Conservation (phyloP, 495 filamentous ascomycete genomes). For the Penicillium arizonense region DNA sequence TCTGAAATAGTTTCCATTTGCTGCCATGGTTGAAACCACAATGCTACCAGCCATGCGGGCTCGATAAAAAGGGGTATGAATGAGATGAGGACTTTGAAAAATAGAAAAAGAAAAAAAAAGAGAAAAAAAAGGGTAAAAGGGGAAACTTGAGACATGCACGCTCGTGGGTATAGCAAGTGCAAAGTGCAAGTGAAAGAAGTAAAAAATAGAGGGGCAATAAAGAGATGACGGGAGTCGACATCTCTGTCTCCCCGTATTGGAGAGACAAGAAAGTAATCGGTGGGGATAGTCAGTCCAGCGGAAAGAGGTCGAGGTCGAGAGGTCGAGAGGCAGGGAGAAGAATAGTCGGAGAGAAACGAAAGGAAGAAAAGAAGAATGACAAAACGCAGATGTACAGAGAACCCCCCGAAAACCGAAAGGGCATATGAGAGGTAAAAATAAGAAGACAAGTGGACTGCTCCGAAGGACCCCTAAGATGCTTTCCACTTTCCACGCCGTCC, state of each 20-base stretch:
- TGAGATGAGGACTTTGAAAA: no score
- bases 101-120: no score
- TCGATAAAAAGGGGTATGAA: conserved; percentile 16
- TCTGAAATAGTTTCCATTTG: conserved; percentile 14
- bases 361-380: not conserved
- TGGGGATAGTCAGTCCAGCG: conserved; percentile 9
- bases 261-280: not conserved
- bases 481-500: conserved; percentile 27
- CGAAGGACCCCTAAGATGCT: conserved; percentile 23
- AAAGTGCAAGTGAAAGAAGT: conserved; percentile 8
- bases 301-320: not conserved
- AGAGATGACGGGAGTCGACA: not conserved
- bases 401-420: conserved; percentile 5
- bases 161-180: conserved; percentile 21
- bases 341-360: not conserved
- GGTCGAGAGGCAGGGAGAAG: not conserved
- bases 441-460: conserved; percentile 26
- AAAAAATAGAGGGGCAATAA: conserved; percentile 13
- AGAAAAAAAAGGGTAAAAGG: conserved; percentile 8
- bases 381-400: conserved; percentile 18
- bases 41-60: conserved; percentile 23
- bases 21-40: conserved; percentile 15
- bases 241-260: not conserved
- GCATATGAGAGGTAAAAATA: conserved; percentile 3
- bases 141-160: conserved; percentile 26